Base-by-base conservation (phyloP, 1,284 basidiomycete species). In the Ceratorhiza oryzae-sativae region DNA sequence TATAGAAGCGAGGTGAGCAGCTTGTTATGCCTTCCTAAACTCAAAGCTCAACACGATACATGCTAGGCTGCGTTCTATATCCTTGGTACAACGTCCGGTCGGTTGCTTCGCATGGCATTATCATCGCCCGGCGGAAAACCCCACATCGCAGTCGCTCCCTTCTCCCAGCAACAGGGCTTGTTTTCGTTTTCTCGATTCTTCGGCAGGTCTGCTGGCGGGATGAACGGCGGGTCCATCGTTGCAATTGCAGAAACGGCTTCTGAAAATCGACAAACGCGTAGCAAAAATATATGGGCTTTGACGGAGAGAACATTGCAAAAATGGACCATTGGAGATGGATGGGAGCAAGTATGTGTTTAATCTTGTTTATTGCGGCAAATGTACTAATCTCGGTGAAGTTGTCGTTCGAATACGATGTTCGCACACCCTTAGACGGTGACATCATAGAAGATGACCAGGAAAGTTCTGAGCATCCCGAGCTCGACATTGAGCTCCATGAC, bases 21-120 rank as follows among this genome's bases (percentile, higher is more conserved):
- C n/a, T 73, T 39, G n/a, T n/a, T n/a, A n/a, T n/a, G n/a, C n/a
- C n/a, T n/a, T n/a, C n/a, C n/a, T n/a, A n/a, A n/a, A n/a, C n/a
- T n/a, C n/a, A n/a, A n/a, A n/a, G n/a, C n/a, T n/a, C n/a, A n/a
- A n/a, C n/a, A n/a, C n/a, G n/a, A n/a, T n/a, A n/a, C n/a, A n/a
- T n/a, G n/a, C 2, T 71, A 90, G 89, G 80, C 86, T 6, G 87
- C 88, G 80, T 86, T 87, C 20, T 92, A 87, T 76, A 82, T 93
- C 59, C 84, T 84, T 1, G 87, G 89, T 6, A 91, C 91, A 0
- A 88, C 89, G 1, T 81, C 80, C 36, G 91, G 91, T 2, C 84
- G 83, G 20, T 80, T 93, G 45, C 90, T 90, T 77, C 86, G 89
- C 18, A 78, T 93, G 39, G 81, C 82, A 6, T 80, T 92, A 39